Evolutionary conservation across 495 filamentous ascomycete genomes (phyloP), one percentile per base, ranked within the genome.

Genomic region (Tuber melanosporum): DNA sequence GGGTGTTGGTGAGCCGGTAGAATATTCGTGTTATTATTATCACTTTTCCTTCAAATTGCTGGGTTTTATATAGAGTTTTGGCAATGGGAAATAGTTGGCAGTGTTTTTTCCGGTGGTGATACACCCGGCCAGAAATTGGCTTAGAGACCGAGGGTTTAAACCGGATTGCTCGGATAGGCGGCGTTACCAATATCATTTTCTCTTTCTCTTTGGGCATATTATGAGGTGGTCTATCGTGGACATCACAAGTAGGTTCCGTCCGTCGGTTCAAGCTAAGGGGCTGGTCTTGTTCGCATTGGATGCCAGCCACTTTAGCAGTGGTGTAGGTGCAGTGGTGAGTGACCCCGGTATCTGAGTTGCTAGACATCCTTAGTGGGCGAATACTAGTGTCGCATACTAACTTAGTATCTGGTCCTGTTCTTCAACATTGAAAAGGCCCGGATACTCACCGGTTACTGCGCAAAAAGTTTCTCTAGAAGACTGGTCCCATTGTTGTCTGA

Each of bases 1-100:
- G 69, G 42, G 39, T 81, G 75, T 39, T 81, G 17, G 71, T 74
- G n/a, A 73, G 9, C 12, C 45, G 44, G 44, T 43, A 52, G 39
- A n/a, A 62, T 62, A 32, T 14, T 26, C 26, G n/a, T 32, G 52
- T 26, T 62, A 62, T 62, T 26, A 22, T 1, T 26, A 14, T 12
- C 52, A 12, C 52, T 62, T 26, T 26, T 26, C 52, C 8, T 5
- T 62, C 52, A 9, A 32, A 32, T 62, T 26, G 52, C 22, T 57
- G 9, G n/a, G 26, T 62, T n/a, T 62, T 62, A 62, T 62, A 62
- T 62, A 9, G 52, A 62, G 52, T 26, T 26, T 26, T 26, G n/a
- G 52, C n/a, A 26, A n/a, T 62, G 52, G 9, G 22, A 26, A 26
- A 9, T 22, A 62, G 49, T 52, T 52, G 49, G 49, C 22, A 3